Evolutionary conservation across 306 rosid species (phyloP).

Genomic region (Quercus bicolor): DNA sequence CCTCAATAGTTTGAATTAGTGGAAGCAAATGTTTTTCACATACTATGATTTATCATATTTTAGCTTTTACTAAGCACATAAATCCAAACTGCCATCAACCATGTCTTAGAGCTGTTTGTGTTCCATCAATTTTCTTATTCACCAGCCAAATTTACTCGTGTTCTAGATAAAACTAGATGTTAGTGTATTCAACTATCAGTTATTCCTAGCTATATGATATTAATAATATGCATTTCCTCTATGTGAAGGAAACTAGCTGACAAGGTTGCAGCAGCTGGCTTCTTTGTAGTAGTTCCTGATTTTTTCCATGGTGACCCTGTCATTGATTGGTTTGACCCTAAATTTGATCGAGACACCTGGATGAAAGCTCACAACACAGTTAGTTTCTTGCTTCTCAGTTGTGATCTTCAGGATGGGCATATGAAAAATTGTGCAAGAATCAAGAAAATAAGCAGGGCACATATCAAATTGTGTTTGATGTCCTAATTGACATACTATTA

Average conservation of each 20-base stretch:
- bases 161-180: neutral
- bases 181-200: neutral
- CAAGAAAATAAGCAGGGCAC: neutral
- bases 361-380: slow-evolving; percentile 38
- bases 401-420: neutral
- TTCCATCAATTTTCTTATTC: neutral
- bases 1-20: neutral
- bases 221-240: slow-evolving; percentile 3
- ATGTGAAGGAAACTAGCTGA: slow-evolving; percentile 59
- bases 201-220: neutral
- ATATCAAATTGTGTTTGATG: neutral
- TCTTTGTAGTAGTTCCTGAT: slow-evolving; percentile 70
- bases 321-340: slow-evolving; percentile 18
- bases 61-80: neutral
- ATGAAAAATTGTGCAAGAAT: neutral
- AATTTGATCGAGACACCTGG: slow-evolving; percentile 28
- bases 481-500: neutral
- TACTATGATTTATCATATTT: neutral
- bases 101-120: neutral
- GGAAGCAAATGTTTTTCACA: neutral
- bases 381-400: slow-evolving; percentile 12
- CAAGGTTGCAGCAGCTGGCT: slow-evolving; percentile 74
- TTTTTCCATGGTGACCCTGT: slow-evolving; percentile 61
- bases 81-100: neutral
- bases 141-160: neutral